These are phyloP conservation scores for Neofusicoccum ribis DNA, from an alignment of 2,329 filamentous ascomycete species.

Conservation along the genomic window DNA sequence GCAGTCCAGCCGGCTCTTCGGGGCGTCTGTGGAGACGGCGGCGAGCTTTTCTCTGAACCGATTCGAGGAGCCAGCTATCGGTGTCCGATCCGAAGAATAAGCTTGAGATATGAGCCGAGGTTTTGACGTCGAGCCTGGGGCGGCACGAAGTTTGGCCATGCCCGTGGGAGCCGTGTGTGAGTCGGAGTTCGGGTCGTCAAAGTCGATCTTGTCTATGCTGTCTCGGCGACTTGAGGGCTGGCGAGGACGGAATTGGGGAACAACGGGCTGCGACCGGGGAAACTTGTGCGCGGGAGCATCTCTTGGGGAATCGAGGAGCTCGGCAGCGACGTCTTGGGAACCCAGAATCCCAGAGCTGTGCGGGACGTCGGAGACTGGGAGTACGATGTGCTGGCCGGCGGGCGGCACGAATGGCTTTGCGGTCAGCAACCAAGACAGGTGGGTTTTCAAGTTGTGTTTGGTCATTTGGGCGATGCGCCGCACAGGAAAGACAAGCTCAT, in stretches of 20 bases:
- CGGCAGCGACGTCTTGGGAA: conserved; percentile 23
- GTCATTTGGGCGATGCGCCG: conserved; percentile 39
- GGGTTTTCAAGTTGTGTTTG: conserved; percentile 49
- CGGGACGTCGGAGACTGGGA: background rate
- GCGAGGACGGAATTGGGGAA: conserved; percentile 26
- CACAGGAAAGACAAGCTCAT: background rate
- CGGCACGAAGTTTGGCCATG: conserved; percentile 48
- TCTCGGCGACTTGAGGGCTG: conserved; percentile 23
- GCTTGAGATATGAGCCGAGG: conserved; percentile 35
- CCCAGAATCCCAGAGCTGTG: conserved; percentile 30
- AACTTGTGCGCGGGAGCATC: conserved; percentile 26
- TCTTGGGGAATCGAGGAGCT: conserved; percentile 16
- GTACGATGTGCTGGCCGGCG: background rate
- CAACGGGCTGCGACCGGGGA: conserved; percentile 23
- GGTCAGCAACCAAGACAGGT: conserved; percentile 50
- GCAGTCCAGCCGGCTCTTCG: background rate
- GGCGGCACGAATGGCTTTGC: conserved; percentile 48
- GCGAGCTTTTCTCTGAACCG: background rate
- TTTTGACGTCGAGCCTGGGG: conserved; percentile 44
- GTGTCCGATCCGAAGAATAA: background rate
- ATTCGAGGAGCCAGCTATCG: background rate
- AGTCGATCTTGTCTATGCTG: background rate
- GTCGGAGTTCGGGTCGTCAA: background rate
- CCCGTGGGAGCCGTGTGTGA: conserved; percentile 20
- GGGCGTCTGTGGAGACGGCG: conserved; percentile 6